phyloP scores from a whole-genome alignment of 78 protist genomes.

The Isochrysis galbana region DNA sequence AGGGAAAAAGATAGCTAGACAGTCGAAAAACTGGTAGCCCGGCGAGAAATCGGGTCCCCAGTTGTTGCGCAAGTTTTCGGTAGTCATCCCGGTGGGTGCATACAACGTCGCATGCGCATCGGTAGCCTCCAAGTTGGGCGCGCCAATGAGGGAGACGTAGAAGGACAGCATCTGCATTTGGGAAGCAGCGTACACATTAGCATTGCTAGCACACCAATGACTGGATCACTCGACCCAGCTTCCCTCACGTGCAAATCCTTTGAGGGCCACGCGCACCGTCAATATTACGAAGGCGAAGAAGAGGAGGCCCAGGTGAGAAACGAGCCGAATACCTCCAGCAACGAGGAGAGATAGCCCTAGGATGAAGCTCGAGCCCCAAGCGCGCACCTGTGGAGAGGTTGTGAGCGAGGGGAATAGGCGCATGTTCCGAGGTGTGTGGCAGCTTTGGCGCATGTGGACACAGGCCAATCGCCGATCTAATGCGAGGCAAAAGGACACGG shows the following conservation, averaged over 20 bases:
- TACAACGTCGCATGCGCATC: too few species aligned
- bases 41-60: neutral
- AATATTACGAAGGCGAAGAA: conserved; percentile 28
- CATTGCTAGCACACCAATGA: too few species aligned
- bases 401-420: too few species aligned
- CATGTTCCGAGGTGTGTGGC: too few species aligned
- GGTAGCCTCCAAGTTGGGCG: neutral
- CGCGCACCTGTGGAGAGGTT: too few species aligned
- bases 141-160: conserved; percentile 28
- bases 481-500: too few species aligned
- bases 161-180: neutral
- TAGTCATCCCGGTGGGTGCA: neutral
- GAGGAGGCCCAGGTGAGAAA: conserved; percentile 7
- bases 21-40: neutral
- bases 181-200: too few species aligned
- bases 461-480: too few species aligned
- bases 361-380: conserved; percentile 1
- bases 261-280: too few species aligned
- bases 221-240: too few species aligned
- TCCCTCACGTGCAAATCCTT: too few species aligned
- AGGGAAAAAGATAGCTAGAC: conserved; percentile 47
- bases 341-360: neutral
- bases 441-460: too few species aligned
- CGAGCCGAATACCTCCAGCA: neutral
- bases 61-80: neutral